phyloP scores from a whole-genome alignment of 1,284 basidiomycete genomes.

The Porodaedalea pini region DNA sequence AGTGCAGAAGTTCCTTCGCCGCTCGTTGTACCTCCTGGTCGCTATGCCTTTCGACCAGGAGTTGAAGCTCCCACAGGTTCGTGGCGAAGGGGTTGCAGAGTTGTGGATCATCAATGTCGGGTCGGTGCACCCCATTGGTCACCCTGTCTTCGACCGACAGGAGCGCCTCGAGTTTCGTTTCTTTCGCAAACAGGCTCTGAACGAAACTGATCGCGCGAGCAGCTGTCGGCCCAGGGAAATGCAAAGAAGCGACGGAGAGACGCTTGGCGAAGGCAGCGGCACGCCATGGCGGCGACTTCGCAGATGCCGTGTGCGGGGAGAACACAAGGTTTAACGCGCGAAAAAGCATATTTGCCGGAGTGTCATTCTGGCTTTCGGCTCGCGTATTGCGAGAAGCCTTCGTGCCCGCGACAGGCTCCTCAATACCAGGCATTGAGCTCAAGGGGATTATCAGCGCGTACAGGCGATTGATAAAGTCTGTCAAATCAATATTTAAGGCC shows the following conservation, averaged over 20 bases:
- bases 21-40: slow-evolving; percentile 41
- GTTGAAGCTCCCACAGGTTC: slow-evolving; percentile 65
- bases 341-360: slow-evolving; percentile 78
- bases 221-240: slow-evolving; percentile 70
- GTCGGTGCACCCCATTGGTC: slow-evolving; percentile 76
- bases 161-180: slow-evolving; percentile 79
- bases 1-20: slow-evolving; percentile 12
- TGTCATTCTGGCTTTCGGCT: slow-evolving; percentile 30
- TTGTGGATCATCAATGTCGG: slow-evolving; percentile 84
- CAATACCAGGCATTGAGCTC: slow-evolving; percentile 50
- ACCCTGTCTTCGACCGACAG: slow-evolving; percentile 84
- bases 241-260: slow-evolving; percentile 72
- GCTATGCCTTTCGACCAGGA: slow-evolving; percentile 56
- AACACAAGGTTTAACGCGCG: slow-evolving; percentile 79
- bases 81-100: slow-evolving; percentile 71
- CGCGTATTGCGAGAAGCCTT: slow-evolving; percentile 24
- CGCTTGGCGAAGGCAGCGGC: slow-evolving; percentile 92
- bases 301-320: slow-evolving; percentile 55
- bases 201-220: slow-evolving; percentile 74
- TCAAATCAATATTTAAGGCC: slow-evolving; percentile 92
- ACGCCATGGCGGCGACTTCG: slow-evolving; percentile 67
- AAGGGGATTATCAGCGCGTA: slow-evolving; percentile 69
- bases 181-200: slow-evolving; percentile 64
- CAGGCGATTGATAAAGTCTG: slow-evolving; percentile 80
- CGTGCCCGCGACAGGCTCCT: slow-evolving; percentile 30